Percentiles rank a stretch among this genome's conserved stretches.
These are phyloP conservation scores for Echeveria elegans DNA, from an alignment of 164 flowering plant species.

Conservation along the genomic window DNA sequence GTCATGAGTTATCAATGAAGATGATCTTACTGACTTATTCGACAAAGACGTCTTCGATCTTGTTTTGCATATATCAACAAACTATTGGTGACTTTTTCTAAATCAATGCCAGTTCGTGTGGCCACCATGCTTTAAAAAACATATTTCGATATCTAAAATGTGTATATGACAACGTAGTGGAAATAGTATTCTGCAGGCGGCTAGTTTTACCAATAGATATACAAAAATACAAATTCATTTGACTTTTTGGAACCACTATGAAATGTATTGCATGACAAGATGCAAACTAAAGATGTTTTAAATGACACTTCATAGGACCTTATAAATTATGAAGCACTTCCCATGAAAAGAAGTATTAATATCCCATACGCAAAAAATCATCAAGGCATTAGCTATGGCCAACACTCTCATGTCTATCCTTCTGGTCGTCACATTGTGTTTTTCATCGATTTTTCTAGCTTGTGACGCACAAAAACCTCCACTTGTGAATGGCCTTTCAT, in stretches of 20 bases:
- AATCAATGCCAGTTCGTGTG: too few relatives aligned
- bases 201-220: not conserved
- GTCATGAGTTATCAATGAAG: too few relatives aligned
- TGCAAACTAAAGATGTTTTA: not conserved
- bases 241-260: not conserved
- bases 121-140: too few relatives aligned
- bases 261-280: not conserved
- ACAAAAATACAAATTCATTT: not conserved
- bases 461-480: constrained; percentile 18
- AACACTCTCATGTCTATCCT: not conserved
- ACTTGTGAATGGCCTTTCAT: constrained; percentile 45
- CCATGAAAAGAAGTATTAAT: not conserved
- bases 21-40: too few relatives aligned
- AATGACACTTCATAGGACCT: not conserved
- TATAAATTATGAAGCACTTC: not conserved
- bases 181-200: not conserved
- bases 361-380: not conserved
- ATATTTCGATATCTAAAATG: too few relatives aligned
- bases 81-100: too few relatives aligned
- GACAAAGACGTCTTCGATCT: not conserved
- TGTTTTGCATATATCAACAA: not conserved
- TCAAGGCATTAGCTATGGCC: not conserved
- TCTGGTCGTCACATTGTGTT: not conserved
- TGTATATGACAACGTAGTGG: too few relatives aligned
- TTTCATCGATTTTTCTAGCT: not conserved